These are phyloP conservation scores for Eustoma russellianum DNA, from an alignment of 257 asterid species.

Conservation along the genomic window DNA sequence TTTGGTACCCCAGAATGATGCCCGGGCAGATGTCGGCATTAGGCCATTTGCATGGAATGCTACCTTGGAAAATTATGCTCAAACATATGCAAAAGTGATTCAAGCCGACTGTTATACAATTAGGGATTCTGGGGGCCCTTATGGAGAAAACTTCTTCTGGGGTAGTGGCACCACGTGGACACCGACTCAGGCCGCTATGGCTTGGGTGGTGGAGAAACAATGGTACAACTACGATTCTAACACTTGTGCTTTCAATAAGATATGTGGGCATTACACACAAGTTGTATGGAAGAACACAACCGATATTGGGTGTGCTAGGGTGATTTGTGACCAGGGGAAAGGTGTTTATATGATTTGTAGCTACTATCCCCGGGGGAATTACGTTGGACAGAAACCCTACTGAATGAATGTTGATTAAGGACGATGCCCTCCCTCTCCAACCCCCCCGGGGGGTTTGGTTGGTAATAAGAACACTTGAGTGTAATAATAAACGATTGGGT, in stretches of 20 bases:
- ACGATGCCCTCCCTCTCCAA: too few relatives aligned
- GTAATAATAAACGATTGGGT: too few relatives aligned
- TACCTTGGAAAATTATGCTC: slow-evolving; percentile 12
- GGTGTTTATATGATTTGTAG: slow-evolving; percentile 23
- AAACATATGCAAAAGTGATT: slow-evolving; percentile 9
- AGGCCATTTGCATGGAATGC: slow-evolving; percentile 16
- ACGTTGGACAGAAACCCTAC: slow-evolving; percentile 19
- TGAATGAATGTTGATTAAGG: neutral
- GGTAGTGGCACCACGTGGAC: slow-evolving; percentile 17
- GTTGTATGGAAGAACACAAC: slow-evolving; percentile 23
- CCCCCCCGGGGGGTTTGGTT: too few relatives aligned
- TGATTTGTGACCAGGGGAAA: slow-evolving; percentile 10
- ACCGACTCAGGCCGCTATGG: slow-evolving; percentile 2
- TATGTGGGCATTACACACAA: slow-evolving; percentile 31
- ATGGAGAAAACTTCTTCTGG: slow-evolving; percentile 29
- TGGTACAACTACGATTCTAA: slow-evolving; percentile 12
- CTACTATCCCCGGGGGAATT: slow-evolving; percentile 24
- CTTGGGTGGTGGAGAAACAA: slow-evolving; percentile 19
- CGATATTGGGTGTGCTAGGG: slow-evolving; percentile 31
- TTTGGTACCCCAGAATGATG: slow-evolving; percentile 26
- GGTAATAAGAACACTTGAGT: too few relatives aligned
- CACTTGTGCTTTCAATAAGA: slow-evolving; percentile 6
- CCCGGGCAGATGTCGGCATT: slow-evolving; percentile 17
- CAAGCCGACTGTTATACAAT: slow-evolving; percentile 11
- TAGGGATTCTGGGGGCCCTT: slow-evolving; percentile 21